Conservation (phyloP, 1,284 basidiomycete species). For the Vanrija sp. region DNA sequence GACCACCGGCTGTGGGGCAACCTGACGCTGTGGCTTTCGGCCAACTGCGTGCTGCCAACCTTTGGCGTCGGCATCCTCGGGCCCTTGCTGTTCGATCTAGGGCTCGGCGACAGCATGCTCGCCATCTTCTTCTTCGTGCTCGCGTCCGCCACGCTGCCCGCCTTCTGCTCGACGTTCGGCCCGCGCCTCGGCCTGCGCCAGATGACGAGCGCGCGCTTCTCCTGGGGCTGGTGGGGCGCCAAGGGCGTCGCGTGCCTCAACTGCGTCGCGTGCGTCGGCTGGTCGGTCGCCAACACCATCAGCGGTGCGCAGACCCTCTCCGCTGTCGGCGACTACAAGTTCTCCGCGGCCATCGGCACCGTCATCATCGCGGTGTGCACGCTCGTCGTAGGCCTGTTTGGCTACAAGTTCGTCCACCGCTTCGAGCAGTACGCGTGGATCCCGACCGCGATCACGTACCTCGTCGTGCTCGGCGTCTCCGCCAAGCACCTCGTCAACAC, state of each 20-base stretch:
- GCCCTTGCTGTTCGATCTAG: slow-evolving; percentile 28
- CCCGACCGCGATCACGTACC: slow-evolving; percentile 50
- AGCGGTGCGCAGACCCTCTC: slow-evolving; percentile 39
- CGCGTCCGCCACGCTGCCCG: slow-evolving; percentile 24
- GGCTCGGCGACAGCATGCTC: slow-evolving; percentile 36
- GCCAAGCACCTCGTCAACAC: slow-evolving; percentile 33
- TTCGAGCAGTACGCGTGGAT: slow-evolving; percentile 49
- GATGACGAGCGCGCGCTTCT: slow-evolving; percentile 48
- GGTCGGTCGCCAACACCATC: slow-evolving; percentile 48
- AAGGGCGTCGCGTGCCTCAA: slow-evolving; percentile 36
- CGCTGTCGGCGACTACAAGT: slow-evolving; percentile 38
- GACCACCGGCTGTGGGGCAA: slow-evolving; percentile 29
- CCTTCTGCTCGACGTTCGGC: slow-evolving; percentile 39
- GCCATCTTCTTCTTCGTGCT: slow-evolving; percentile 36
- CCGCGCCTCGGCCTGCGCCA: slow-evolving; percentile 45
- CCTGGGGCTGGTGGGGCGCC: slow-evolving; percentile 46
- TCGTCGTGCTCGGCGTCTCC: slow-evolving; percentile 39
- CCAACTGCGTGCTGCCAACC: slow-evolving; percentile 40
- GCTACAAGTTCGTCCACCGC: slow-evolving; percentile 51
- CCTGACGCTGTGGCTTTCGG: slow-evolving; percentile 29
- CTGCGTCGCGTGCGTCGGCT: slow-evolving; percentile 44
- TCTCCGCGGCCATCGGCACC: slow-evolving; percentile 39
- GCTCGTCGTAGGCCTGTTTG: slow-evolving; percentile 49
- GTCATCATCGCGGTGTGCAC: slow-evolving; percentile 47
- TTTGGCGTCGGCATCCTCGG: slow-evolving; percentile 37